A percentile compares a stretch with the other conserved stretches of the same genome.
phyloP scores from a whole-genome alignment of 345 rosid species.

The Salix purpurea region DNA sequence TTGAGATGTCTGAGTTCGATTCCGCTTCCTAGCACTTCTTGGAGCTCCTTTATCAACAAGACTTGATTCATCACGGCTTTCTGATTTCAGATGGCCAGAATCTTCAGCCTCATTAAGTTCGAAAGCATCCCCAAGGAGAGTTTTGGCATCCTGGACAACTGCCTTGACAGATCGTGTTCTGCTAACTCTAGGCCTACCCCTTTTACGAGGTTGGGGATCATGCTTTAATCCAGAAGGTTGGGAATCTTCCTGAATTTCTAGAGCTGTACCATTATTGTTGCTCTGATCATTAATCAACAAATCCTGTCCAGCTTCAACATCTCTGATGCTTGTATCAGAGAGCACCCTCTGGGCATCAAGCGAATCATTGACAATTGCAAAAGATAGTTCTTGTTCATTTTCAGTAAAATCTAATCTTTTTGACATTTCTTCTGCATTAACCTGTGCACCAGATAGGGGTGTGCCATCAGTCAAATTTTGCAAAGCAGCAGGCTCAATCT shows the following conservation, averaged over 20 bases:
- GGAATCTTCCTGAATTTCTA: slow-evolving; percentile 46
- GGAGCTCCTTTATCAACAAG: slow-evolving; percentile 43
- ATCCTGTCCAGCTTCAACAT: slow-evolving; percentile 40
- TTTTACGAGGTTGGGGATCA: slow-evolving; percentile 41
- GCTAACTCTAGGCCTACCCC: slow-evolving; percentile 49
- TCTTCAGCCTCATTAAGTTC: slow-evolving; percentile 49
- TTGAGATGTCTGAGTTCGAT: slow-evolving; percentile 46
- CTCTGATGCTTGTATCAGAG: slow-evolving; percentile 41
- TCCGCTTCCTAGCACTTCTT: slow-evolving; percentile 62
- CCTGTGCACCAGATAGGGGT: slow-evolving; percentile 25
- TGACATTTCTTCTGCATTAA: slow-evolving; percentile 34
- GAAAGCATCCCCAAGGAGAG: slow-evolving; percentile 55
- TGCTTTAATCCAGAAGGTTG: slow-evolving; percentile 43
- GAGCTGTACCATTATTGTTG: slow-evolving; percentile 44
- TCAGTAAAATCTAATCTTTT: slow-evolving; percentile 26
- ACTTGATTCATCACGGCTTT: slow-evolving; percentile 52
- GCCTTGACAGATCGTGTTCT: slow-evolving; percentile 75
- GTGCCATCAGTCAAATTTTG: slow-evolving; percentile 31
- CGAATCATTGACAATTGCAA: slow-evolving; percentile 37
- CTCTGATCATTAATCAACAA: slow-evolving; percentile 45
- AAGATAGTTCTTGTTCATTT: slow-evolving; percentile 40
- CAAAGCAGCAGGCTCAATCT: slow-evolving; percentile 36
- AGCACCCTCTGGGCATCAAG: slow-evolving; percentile 42
- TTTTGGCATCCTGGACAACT: slow-evolving; percentile 71
- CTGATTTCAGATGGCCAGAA: slow-evolving; percentile 40